A percentile compares a stretch with the other conserved stretches of the same genome.
phyloP scores from a whole-genome alignment of 1,139 yeast species.

The Nadsonia starkeyi-henricii region DNA sequence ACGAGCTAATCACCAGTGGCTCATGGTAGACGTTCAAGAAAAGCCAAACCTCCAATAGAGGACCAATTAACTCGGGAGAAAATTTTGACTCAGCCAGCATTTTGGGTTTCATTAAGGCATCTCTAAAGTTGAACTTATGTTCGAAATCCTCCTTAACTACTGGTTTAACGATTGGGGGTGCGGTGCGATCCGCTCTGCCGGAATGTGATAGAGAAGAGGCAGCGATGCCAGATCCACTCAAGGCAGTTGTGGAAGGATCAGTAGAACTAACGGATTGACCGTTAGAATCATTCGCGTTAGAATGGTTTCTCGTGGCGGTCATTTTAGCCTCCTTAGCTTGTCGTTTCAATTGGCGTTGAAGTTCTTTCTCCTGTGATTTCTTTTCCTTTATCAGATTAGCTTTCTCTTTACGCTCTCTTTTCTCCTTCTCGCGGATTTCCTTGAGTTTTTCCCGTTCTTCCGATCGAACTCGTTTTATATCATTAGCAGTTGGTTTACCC shows the following conservation, averaged over 20 bases:
- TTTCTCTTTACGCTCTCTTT: conserved; percentile 8
- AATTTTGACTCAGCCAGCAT: conserved; percentile 6
- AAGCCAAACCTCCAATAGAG: conserved; percentile 50
- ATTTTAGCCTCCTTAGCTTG: conserved; percentile 26
- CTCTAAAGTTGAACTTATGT: conserved; percentile 7
- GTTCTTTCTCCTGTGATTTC: conserved; percentile 8
- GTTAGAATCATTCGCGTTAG: too few relatives aligned
- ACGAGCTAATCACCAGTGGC: conserved; percentile 50
- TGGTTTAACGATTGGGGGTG: conserved; percentile 3
- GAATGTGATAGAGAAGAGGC: neutral
- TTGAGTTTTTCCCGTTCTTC: conserved; percentile 7
- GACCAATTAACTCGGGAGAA: conserved; percentile 14
- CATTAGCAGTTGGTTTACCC: conserved; percentile 8
- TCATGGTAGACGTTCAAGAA: conserved; percentile 59
- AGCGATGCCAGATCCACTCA: neutral
- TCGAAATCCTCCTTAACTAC: conserved; percentile 15
- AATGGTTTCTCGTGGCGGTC: neutral
- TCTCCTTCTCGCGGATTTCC: conserved; percentile 7
- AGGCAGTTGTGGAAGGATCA: neutral
- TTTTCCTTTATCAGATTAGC: conserved; percentile 9
- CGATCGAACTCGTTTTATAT: conserved; percentile 5
- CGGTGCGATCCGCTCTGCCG: neutral
- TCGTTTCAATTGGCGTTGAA: conserved; percentile 5
- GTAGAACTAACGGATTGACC: neutral
- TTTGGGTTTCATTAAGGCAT: conserved; percentile 6